Percentiles rank a stretch among this genome's conserved stretches.
Conservation (phyloP, 176 grass and related monocot genomes). For the Saccharum officinarum region DNA sequence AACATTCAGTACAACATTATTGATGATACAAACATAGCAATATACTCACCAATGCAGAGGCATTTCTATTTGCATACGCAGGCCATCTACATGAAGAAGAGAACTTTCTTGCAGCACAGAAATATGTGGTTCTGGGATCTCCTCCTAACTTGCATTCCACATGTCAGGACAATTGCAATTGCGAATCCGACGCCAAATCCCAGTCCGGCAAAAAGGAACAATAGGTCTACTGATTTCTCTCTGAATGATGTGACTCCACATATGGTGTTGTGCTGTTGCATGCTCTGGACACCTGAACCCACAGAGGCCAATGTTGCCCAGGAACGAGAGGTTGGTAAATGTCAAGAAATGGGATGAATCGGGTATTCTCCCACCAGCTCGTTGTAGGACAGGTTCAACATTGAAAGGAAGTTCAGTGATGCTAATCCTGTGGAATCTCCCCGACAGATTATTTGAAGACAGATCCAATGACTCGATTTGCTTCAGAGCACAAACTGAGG, state of each 20-base stretch:
- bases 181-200: constrained; percentile 12
- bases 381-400: constrained; percentile 4
- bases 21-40: not conserved
- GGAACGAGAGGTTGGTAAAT: constrained; percentile 6
- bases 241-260: not conserved
- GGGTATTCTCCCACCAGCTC: not conserved
- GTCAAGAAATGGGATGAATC: not conserved
- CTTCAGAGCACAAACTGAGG: not conserved
- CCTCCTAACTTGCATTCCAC: not conserved
- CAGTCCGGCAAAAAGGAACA: not conserved
- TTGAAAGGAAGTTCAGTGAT: not conserved
- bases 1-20: not conserved
- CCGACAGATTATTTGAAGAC: constrained; percentile 8
- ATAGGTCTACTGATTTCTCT: not conserved
- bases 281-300: not conserved
- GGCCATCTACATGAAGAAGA: not conserved
- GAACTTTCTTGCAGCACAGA: not conserved
- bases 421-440: not conserved
- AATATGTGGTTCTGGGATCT: not conserved
- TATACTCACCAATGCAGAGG: not conserved
- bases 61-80: not conserved
- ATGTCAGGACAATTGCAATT: not conserved
- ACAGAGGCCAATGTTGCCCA: not conserved
- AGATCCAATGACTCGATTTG: not conserved
- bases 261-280: not conserved